Evolutionary conservation across 2,329 filamentous ascomycete species (phyloP).

Genomic region (Monilinia laxa): DNA sequence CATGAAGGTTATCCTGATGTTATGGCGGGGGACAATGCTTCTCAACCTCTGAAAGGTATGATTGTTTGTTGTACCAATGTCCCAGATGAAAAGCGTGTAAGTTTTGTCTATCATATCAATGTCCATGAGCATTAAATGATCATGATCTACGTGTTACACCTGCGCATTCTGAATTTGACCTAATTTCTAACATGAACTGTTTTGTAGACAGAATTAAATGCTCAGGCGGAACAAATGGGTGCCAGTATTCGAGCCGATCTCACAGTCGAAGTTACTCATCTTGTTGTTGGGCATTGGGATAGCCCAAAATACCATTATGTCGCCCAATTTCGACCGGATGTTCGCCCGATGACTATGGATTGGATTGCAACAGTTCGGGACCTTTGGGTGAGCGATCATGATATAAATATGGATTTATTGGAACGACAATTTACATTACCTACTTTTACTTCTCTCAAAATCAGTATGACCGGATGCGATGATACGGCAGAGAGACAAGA

Average conservation of each 20-base stretch:
- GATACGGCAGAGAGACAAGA: constrained; percentile 65
- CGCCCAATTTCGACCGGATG: constrained; percentile 81
- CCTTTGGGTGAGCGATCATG: constrained; percentile 76
- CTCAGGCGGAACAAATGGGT: constrained; percentile 75
- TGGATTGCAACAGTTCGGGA: constrained; percentile 82
- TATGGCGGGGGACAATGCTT: constrained; percentile 26
- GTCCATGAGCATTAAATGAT: neutral
- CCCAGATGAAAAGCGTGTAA: constrained; percentile 72
- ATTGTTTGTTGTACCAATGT: constrained; percentile 89
- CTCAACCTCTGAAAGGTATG: constrained; percentile 60
- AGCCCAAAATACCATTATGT: constrained; percentile 96
- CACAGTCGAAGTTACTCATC: constrained; percentile 92
- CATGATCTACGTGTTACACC: neutral
- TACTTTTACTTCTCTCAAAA: constrained; percentile 60
- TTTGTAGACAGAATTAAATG: constrained; percentile 54
- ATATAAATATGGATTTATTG: constrained; percentile 69
- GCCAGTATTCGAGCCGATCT: constrained; percentile 86
- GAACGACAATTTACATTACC: constrained; percentile 66
- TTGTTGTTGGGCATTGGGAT: constrained; percentile 84
- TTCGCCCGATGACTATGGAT: constrained; percentile 75
- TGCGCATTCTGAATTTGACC: neutral
- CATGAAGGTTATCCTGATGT: neutral
- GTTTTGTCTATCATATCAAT: constrained; percentile 36
- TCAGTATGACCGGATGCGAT: constrained; percentile 70
- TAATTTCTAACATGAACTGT: constrained; percentile 13